Evolutionary conservation across 2,329 filamentous ascomycete species (phyloP).

Genomic region (Claviceps africana): DNA sequence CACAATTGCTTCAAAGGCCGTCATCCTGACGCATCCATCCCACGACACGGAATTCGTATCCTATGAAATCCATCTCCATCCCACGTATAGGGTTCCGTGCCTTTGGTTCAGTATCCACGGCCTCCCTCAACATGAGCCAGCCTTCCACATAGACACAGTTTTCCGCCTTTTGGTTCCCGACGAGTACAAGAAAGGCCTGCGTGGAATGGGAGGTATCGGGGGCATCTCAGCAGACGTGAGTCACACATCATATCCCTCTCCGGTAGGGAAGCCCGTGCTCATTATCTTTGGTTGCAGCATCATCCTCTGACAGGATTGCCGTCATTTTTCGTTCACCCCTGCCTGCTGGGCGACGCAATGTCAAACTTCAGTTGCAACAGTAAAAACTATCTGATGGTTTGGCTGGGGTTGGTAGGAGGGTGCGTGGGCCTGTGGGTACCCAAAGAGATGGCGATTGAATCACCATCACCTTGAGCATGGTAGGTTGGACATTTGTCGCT

Average conservation of each 20-base stretch:
- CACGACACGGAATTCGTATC: slow-evolving; percentile 36
- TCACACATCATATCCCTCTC: slow-evolving; percentile 14
- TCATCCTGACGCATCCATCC: slow-evolving; percentile 19
- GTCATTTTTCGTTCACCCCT: slow-evolving; percentile 86
- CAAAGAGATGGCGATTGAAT: slow-evolving; percentile 44
- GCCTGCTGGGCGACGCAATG: slow-evolving; percentile 74
- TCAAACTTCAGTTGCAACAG: slow-evolving; percentile 45
- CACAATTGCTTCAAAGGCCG: slow-evolving; percentile 24
- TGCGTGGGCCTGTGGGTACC: slow-evolving; percentile 69
- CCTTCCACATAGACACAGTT: slow-evolving; percentile 52
- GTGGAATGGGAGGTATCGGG: slow-evolving; percentile 48
- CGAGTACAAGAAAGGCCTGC: slow-evolving; percentile 47
- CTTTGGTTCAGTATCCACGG: slow-evolving; percentile 59
- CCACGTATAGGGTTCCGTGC: slow-evolving; percentile 60
- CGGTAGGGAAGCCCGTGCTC: slow-evolving; percentile 14
- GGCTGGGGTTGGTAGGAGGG: slow-evolving; percentile 77
- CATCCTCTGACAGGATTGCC: slow-evolving; percentile 70
- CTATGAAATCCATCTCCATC: slow-evolving; percentile 64
- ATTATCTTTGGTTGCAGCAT: slow-evolving; percentile 41
- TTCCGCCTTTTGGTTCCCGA: slow-evolving; percentile 58
- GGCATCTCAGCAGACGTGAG: slow-evolving; percentile 66
- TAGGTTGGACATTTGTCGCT: background rate
- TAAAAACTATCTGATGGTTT: slow-evolving; percentile 67
- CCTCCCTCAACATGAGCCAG: slow-evolving; percentile 38
- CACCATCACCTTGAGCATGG: slow-evolving; percentile 9